Evolutionary conservation across 495 filamentous ascomycete species (phyloP).

Genomic region (Penicillium subrubescens): DNA sequence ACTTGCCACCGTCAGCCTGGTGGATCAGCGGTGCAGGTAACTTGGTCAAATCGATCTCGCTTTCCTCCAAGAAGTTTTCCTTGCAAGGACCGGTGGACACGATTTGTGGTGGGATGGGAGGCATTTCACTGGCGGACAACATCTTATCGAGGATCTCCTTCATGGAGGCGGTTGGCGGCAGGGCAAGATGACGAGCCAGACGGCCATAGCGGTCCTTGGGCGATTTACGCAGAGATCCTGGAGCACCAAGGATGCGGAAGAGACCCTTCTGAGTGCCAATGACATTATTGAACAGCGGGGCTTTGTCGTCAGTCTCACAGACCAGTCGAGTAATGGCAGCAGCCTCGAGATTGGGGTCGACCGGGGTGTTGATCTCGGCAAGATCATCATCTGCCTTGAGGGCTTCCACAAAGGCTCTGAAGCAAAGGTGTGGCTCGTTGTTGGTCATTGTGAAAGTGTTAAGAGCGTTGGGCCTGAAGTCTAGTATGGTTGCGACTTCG

Average conservation of each 20-base stretch:
- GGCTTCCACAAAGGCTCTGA: conserved; percentile 41
- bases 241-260: conserved; percentile 42
- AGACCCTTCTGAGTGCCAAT: conserved; percentile 38
- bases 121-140: conserved; percentile 23
- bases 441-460: conserved; percentile 13
- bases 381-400: conserved; percentile 38
- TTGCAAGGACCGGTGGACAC: conserved; percentile 36
- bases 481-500: background rate
- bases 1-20: conserved; percentile 42
- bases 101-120: conserved; percentile 30
- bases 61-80: conserved; percentile 33
- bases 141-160: conserved; percentile 37
- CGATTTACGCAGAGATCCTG: conserved; percentile 28
- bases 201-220: conserved; percentile 35
- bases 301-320: conserved; percentile 42
- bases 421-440: conserved; percentile 29
- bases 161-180: conserved; percentile 33
- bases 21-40: conserved; percentile 39
- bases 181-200: conserved; percentile 35
- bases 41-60: conserved; percentile 37
- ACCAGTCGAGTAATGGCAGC: conserved; percentile 41
- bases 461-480: background rate
- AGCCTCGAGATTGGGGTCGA: conserved; percentile 42
- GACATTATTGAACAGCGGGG: conserved; percentile 46
- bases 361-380: conserved; percentile 35